Conservation (phyloP, 768 basidiomycete genomes). For the Mycena pura region DNA sequence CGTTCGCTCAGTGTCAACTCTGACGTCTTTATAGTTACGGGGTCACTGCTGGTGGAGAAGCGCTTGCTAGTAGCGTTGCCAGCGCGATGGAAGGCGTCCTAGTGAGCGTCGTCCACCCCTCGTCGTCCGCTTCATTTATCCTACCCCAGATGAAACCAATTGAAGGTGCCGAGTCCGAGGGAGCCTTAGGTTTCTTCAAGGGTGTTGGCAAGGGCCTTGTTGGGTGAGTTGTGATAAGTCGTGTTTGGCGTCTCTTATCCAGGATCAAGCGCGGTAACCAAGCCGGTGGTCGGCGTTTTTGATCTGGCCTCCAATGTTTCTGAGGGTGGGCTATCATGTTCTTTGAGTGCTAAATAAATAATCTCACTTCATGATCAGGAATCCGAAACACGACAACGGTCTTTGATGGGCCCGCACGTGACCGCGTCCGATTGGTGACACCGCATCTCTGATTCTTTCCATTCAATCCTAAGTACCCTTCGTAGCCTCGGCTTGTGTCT, state of each 20-base stretch:
- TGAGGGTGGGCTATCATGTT: constrained; percentile 64
- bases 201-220: constrained; percentile 96
- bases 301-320: constrained; percentile 95
- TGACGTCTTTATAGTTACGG: constrained; percentile 70
- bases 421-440: constrained; percentile 82
- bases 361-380: constrained; percentile 52
- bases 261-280: constrained; percentile 81
- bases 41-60: constrained; percentile 93
- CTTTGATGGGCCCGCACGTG: constrained; percentile 90
- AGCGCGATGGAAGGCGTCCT: constrained; percentile 97
- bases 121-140: neutral
- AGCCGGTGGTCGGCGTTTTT: constrained; percentile 95
- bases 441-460: constrained; percentile 5
- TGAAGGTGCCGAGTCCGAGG: constrained; percentile 94
- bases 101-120: constrained; percentile 46
- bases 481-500: constrained; percentile 83
- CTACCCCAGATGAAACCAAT: constrained; percentile 86
- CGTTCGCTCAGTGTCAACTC: neutral
- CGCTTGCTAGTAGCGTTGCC: constrained; percentile 90
- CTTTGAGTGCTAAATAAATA: neutral
- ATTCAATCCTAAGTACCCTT: constrained; percentile 2
- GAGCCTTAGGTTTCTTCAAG: constrained; percentile 96
- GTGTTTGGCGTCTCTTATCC: neutral
- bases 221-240: constrained; percentile 59
- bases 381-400: constrained; percentile 99